Evolutionary conservation across 1,284 basidiomycete genomes (phyloP).

Genomic region (Melampsora americana): DNA sequence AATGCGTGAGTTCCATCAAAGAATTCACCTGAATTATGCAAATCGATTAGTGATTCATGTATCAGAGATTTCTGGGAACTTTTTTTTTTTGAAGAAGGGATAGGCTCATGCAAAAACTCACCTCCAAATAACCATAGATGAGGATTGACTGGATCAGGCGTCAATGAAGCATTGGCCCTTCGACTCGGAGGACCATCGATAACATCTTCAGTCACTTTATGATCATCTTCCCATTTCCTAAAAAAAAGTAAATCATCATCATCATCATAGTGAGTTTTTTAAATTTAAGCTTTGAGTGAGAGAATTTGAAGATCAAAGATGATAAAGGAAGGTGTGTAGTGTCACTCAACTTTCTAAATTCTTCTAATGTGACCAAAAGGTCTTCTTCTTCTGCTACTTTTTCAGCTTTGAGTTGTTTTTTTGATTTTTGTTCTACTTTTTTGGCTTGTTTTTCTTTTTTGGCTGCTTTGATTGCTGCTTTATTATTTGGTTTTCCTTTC

Average conservation of each 20-base stretch:
- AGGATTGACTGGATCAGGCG: conserved; percentile 59
- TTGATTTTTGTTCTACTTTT: conserved; percentile 37
- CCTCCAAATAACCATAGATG: conserved; percentile 39
- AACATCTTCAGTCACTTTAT: conserved; percentile 61
- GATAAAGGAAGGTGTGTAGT: not conserved
- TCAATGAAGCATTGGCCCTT: conserved; percentile 74
- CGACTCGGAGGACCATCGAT: conserved; percentile 73
- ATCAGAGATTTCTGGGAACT: not conserved
- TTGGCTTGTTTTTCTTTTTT: conserved; percentile 41
- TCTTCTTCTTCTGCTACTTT: conserved; percentile 35
- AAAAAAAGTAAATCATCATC: not conserved
- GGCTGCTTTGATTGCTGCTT: conserved; percentile 30
- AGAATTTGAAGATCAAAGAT: no score
- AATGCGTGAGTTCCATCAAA: conserved; percentile 29
- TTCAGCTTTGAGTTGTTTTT: conserved; percentile 31
- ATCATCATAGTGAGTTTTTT: not conserved
- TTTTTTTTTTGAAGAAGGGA: not conserved
- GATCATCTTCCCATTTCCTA: conserved; percentile 42
- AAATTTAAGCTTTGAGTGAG: not conserved
- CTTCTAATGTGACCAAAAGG: conserved; percentile 34
- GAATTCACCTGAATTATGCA: conserved; percentile 29
- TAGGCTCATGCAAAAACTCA: not conserved
- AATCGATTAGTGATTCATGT: not conserved
- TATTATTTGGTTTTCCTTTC: conserved; percentile 26
- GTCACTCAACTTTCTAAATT: conserved; percentile 29